phyloP scores from a whole-genome alignment of 805 yeast species.

The Metschnikowia vanudenii region DNA sequence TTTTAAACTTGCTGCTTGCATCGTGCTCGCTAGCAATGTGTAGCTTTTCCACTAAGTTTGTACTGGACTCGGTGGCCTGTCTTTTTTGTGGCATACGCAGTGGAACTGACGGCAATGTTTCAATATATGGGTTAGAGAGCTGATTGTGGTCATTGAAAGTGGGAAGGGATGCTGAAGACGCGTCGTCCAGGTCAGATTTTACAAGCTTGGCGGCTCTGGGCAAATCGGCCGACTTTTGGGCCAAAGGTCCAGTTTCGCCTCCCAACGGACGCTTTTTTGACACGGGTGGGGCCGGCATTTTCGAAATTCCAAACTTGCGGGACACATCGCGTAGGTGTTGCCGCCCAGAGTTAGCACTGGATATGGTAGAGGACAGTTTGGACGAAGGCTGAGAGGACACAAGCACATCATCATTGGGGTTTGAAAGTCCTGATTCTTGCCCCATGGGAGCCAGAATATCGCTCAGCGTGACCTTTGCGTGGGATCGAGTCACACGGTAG shows the following conservation, averaged over 20 bases:
- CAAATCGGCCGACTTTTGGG: conserved; percentile 17
- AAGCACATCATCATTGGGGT: conserved; percentile 1
- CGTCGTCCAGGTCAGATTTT: conserved; percentile 7
- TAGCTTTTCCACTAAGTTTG: conserved; percentile 29
- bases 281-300: conserved; percentile 4
- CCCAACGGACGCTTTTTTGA: conserved; percentile 31
- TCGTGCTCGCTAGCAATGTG: conserved; percentile 11
- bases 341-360: conserved; percentile 7
- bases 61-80: conserved; percentile 54
- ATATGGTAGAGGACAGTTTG: neutral
- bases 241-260: conserved; percentile 34
- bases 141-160: neutral
- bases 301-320: conserved; percentile 30
- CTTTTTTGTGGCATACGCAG: conserved; percentile 46
- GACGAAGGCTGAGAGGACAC: neutral
- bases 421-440: neutral
- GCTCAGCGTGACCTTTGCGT: conserved; percentile 8
- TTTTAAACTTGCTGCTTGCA: conserved; percentile 27
- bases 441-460: neutral
- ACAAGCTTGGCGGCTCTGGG: conserved; percentile 10
- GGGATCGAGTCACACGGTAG: conserved; percentile 33
- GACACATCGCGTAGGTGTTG: conserved; percentile 39
- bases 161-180: neutral
- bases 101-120: neutral
- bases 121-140: neutral